Percentiles rank a stretch among this genome's conserved stretches.
Conservation (phyloP, 192 early-diverging fungal genomes). For the Chytriomyces confervae region DNA sequence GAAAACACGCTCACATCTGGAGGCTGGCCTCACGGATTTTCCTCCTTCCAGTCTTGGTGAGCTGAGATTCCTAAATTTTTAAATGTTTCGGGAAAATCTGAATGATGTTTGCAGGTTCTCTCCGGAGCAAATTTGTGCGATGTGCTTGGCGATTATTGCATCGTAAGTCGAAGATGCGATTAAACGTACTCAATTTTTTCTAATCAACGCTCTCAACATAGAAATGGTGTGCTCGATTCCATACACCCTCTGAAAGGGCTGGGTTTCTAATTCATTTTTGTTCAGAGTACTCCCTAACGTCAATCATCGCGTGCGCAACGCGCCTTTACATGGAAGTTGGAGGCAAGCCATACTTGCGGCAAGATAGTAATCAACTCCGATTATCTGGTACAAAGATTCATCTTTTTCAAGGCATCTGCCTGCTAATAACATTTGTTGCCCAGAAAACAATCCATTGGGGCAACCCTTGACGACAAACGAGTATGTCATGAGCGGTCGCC, state of each 20-base stretch:
- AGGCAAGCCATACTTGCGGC: conserved; percentile 36
- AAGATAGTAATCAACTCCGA: conserved; percentile 16
- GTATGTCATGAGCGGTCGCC: conserved; percentile 40
- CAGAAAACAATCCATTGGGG: conserved; percentile 35
- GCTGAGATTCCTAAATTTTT: conserved; percentile 38
- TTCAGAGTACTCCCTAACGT: conserved; percentile 14
- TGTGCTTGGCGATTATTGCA: conserved; percentile 81
- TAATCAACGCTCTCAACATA: neutral
- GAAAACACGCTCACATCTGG: conserved; percentile 15
- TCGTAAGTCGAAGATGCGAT: conserved; percentile 25
- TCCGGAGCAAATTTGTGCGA: conserved; percentile 68
- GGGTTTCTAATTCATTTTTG: neutral
- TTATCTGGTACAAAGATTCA: neutral
- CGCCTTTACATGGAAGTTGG: conserved; percentile 52
- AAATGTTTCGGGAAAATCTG: conserved; percentile 79
- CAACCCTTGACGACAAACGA: conserved; percentile 28
- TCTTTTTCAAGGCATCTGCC: neutral
- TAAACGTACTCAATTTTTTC: neutral
- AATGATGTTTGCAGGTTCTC: conserved; percentile 54
- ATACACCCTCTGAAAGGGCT: neutral
- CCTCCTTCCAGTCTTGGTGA: conserved; percentile 19
- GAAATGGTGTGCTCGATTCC: neutral
- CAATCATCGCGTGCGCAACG: conserved; percentile 35
- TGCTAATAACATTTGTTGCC: neutral
- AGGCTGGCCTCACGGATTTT: conserved; percentile 23